Conservation (phyloP, 768 basidiomycete genomes). For the Hypsizygus marmoreus region DNA sequence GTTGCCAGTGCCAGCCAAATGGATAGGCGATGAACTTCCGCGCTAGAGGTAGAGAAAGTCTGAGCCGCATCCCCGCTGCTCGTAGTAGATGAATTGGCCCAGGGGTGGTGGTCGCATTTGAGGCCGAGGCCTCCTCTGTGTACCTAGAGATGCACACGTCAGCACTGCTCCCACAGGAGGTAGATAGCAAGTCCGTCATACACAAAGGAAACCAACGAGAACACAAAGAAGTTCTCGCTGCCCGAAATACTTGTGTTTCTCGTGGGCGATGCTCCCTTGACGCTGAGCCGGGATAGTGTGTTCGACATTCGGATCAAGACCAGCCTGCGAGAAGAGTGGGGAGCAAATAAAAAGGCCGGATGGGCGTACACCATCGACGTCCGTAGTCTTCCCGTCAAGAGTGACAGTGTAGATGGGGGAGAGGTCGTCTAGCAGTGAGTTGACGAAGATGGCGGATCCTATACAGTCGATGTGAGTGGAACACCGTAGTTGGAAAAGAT, state of each 20-base stretch:
- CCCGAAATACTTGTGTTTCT: constrained; percentile 11
- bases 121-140: no score
- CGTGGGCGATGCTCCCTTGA: constrained; percentile 22
- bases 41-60: no score
- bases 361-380: constrained; percentile 23
- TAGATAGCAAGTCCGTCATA: no score
- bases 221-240: constrained; percentile 14
- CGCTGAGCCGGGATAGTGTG: constrained; percentile 24
- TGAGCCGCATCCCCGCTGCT: no score
- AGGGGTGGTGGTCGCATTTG: no score
- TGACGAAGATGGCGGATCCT: constrained; percentile 29
- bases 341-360: constrained; percentile 20
- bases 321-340: constrained; percentile 23
- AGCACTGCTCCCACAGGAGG: no score
- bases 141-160: no score
- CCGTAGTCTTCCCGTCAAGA: constrained; percentile 23
- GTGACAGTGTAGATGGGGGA: constrained; percentile 25
- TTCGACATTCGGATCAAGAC: constrained; percentile 22
- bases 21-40: no score
- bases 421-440: constrained; percentile 20
- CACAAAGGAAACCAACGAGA: constrained; percentile 24
- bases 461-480: no score
- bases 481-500: no score
- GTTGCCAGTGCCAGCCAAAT: no score
- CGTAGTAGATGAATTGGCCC: no score